Base-by-base conservation (phyloP, 495 filamentous ascomycete species). In the Polyplosphaeria fusca region DNA sequence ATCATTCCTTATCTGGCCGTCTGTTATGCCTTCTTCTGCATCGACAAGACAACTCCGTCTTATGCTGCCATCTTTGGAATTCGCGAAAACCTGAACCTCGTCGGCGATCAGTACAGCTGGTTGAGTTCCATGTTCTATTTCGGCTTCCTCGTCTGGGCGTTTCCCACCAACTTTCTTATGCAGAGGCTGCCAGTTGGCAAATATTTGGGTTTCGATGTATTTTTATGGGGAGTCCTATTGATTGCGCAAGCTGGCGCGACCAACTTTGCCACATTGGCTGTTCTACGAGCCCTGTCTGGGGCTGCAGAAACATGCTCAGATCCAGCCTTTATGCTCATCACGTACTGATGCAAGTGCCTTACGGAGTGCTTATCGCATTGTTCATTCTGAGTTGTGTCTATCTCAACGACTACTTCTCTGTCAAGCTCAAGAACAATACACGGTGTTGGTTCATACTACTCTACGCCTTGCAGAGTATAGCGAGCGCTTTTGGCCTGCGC, bases 91-190 rank as follows among this genome's bases (percentile, higher is more conserved):
- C 46, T 27, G 19, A 27, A 73, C 18, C 71, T 86, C 14, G 66
- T 63, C 1, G 72, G 77, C 20, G 71, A 75, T 11, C 66, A 71
- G 25, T 86, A 85, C 49, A 68, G 85, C 60, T 93, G 87, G 88
- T 74, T 93, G 18, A 71, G 91, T 35, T 89, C 85, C 0, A 83
- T 88, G 24, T 93, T 91, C 61, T 93, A 91, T 61, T 78, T 85
- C 58, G 83, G 83, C 4, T 85, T 75, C 59, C 67, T 81, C 39
- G 65, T 46, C 64, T 67, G 72, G 72, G 71, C 68, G 4, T 65
- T 76, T 44, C 77, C 77, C 9, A 75, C 75, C 2, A 78, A 72
- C 62, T 75, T 81, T 32, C 65, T 84, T 1, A 63, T 85, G 63
- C 80, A 83, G 63, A 68, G 76, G 5, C 67, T 85, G 24, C 82